Evolutionary conservation across 768 basidiomycete genomes (phyloP), one percentile per base, ranked within the genome.

Genomic region (Psilocybe tampanensis): DNA sequence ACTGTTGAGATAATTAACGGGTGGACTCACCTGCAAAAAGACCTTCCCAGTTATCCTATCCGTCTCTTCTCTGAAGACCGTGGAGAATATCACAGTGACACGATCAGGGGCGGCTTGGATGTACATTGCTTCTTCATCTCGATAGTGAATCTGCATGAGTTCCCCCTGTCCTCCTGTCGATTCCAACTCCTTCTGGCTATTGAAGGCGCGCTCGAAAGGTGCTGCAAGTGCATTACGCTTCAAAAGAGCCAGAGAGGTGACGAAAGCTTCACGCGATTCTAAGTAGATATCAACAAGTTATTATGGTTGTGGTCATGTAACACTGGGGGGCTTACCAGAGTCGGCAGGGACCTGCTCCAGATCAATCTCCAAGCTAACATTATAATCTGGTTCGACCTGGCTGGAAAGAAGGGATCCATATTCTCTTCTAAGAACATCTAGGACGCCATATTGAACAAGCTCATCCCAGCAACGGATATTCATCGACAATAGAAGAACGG

Each of bases 381-480:
- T 88, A 70, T 95, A 98, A 52, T 96, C 94, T 2, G 86, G 80
- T 70, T 99, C 95, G 1, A 88, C 79, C 61, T 88, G 79, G 21
- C 77, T 72, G 56, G 80, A 75, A 47, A 98, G 71, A 63, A 90
- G 76, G 2, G 81, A 66, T 5, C 92, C 93, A 69, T 98, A 98
- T 73, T 96, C 94, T 44, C 90, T 81, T 66, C 80, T 74, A 54
- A 99, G 74, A 33, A 96, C 74, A 49, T 92, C 86, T 29, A 86
- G 66, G 1, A 92, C 97, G 44, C 96, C 97, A 66, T 92, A 96
- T 51, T 82, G 78, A 11, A 88, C 88, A 44, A 99, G 85, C 70
- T 98, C 94, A 58, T 89, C 85, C 96, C 96, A 99, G 77, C 96
- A 99, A 47, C 92, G 89, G 56, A 98, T 95, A 72, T 89, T 88